Evolutionary conservation across 305 asterid species (phyloP).

Genomic region (Ruellia speciosa): DNA sequence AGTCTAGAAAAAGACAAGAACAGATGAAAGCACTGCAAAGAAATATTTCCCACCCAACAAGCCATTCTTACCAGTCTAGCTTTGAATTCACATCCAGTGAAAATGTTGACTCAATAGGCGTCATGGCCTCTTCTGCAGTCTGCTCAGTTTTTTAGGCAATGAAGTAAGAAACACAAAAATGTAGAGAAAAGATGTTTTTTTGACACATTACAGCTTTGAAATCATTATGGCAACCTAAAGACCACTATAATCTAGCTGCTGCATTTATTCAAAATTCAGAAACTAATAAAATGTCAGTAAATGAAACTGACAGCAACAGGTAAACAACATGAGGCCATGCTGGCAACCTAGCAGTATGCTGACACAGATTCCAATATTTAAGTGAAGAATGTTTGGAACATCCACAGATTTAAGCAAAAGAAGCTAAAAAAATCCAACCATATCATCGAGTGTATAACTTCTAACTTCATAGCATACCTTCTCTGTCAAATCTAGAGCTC

Average conservation of each 20-base stretch:
- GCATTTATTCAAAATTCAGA: constrained; percentile 6
- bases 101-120: constrained; percentile 88
- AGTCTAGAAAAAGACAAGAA: neutral
- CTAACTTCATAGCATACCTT: constrained; percentile 43
- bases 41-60: neutral
- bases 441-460: neutral
- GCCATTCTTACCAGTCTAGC: constrained; percentile 65
- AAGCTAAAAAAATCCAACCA: no score
- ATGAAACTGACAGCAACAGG: no score
- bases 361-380: no score
- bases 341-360: no score
- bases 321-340: no score
- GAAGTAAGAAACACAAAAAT: constrained; percentile 17
- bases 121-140: constrained; percentile 99
- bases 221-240: no score
- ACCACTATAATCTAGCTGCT: neutral
- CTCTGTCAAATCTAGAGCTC: constrained; percentile 91
- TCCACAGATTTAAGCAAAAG: neutral
- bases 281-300: constrained; percentile 1
- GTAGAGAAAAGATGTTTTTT: constrained; percentile 9
- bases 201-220: no score
- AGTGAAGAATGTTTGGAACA: neutral
- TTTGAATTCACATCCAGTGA: constrained; percentile 84
- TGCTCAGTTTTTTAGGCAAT: constrained; percentile 24
- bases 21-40: constrained; percentile 1